Base-by-base conservation (phyloP, 805 yeast genomes). In the Vanderwaltozyma yarrowii region DNA sequence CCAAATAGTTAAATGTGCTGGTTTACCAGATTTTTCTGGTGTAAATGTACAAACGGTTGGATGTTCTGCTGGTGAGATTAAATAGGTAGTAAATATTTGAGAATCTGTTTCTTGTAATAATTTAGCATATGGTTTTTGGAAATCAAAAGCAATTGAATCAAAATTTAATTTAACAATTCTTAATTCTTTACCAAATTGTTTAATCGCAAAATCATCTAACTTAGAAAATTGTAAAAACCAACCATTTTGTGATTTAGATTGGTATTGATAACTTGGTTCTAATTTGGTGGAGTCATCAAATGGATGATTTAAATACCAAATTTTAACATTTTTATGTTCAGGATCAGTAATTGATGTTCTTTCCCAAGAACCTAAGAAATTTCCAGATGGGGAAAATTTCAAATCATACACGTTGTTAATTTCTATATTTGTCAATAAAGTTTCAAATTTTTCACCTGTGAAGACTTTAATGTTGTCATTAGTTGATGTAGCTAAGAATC, bases 1-100 rank as follows among this genome's bases (percentile, higher is more conserved):
- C 60, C 81, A 92, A 43, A 94, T 80, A 45, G 80, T 74, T 40
- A 92, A 88, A 47, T 70, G 73, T 14, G 96, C 95, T 3, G 97
- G 98, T 56, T 81, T 82, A 43, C 96, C 95, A 40, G 71, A 66
- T 49, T 76, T 73, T 55, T 86, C 96, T 9, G 96, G 94, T 23
- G 84, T 74, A 57, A 94, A 92, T 20, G 92, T 78, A 19, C 96
- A 95, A 50, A 92, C 74, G 5, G 92, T 75, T 37, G 96, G 92
- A 56, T 83, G 84, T 54, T 77, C 76, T 33, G 97, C 96, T 2
- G 95, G 95, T 21, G 94, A 80, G 79, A 66, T 53, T 72, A 72
- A 65, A 81, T 85, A 51, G 14, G 57, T 54, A 4, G 56, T 42
- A 31, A 60, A 54, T 8, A 39, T 47, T 44, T 46, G 54, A 69